These are phyloP conservation scores for Apiospora aurea DNA, from an alignment of 2,329 filamentous ascomycete genomes.

Conservation along the genomic window DNA sequence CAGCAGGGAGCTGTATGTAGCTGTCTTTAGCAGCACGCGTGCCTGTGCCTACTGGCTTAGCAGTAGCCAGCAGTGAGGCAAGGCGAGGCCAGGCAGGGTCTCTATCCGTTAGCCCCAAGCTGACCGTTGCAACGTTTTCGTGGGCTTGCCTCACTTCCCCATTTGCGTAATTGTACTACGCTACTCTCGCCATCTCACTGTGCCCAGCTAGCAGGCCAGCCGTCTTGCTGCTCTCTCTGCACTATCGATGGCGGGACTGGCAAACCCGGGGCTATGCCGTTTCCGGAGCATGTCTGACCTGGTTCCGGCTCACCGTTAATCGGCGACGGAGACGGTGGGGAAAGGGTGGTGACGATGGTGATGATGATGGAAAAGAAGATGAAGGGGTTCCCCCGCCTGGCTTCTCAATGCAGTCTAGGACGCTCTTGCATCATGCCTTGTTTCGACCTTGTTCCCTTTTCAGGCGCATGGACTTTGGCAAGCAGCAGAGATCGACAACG, in stretches of 20 bases:
- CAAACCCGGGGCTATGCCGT: slow-evolving; percentile 15
- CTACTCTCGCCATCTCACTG: background rate
- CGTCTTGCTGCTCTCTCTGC: background rate
- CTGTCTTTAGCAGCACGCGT: background rate
- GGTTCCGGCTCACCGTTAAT: background rate
- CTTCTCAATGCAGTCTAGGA: slow-evolving; percentile 5
- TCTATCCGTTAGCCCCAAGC: background rate
- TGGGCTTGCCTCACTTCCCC: background rate
- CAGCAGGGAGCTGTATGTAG: background rate
- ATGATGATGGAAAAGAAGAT: background rate
- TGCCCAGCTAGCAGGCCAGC: background rate
- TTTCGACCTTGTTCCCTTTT: background rate
- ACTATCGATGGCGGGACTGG: slow-evolving; percentile 13
- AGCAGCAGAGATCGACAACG: background rate
- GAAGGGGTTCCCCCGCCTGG: slow-evolving; percentile 1
- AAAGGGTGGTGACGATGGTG: background rate
- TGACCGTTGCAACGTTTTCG: slow-evolving; percentile 14
- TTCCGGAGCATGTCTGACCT: background rate
- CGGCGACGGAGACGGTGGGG: slow-evolving; percentile 19
- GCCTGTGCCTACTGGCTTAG: background rate
- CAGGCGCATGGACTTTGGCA: background rate
- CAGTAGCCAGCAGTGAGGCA: background rate
- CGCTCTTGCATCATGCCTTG: slow-evolving; percentile 4
- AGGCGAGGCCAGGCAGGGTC: too few species aligned
- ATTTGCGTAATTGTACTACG: slow-evolving; percentile 5